Conservation (phyloP, 2,329 filamentous ascomycete genomes). For the Nemania abortiva region DNA sequence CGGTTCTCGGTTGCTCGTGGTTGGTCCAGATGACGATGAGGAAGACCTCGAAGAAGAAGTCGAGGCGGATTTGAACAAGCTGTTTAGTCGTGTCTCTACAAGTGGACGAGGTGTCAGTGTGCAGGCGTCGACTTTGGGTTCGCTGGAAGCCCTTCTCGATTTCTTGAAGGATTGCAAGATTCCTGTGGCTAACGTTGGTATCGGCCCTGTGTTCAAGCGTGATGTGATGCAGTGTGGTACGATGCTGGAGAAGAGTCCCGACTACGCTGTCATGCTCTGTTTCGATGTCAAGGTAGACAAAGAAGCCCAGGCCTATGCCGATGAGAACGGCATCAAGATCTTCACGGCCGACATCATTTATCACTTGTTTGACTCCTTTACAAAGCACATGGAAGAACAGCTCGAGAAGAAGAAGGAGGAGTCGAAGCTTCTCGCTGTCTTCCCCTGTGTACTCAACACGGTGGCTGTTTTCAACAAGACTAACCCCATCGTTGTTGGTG, state of each 20-base stretch:
- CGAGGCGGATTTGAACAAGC: constrained; percentile 90
- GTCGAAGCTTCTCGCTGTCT: constrained; percentile 93
- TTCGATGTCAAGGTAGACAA: constrained; percentile 99
- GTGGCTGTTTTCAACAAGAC: constrained; percentile 99
- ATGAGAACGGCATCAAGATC: constrained; percentile 95
- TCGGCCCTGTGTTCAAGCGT: constrained; percentile 97
- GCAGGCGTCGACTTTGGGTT: constrained; percentile 96
- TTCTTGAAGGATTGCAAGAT: constrained; percentile 98
- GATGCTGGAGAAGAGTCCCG: constrained; percentile 95
- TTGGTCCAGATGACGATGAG: constrained; percentile 95
- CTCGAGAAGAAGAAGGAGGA: constrained; percentile 95
- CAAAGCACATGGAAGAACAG: constrained; percentile 89
- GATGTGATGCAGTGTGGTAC: constrained; percentile 95
- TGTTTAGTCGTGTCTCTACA: constrained; percentile 92
- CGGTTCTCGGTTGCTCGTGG: constrained; percentile 92
- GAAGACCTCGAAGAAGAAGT: constrained; percentile 97
- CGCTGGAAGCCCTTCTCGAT: constrained; percentile 93
- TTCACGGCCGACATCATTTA: constrained; percentile 99
- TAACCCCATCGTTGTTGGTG: constrained; percentile 91
- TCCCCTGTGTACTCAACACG: constrained; percentile 90
- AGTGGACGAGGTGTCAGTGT: constrained; percentile 95
- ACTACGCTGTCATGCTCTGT: constrained; percentile 98
- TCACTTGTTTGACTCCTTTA: constrained; percentile 97
- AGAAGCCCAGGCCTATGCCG: constrained; percentile 89
- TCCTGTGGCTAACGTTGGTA: constrained; percentile 95